These are phyloP conservation scores for Suillus placidus DNA, from an alignment of 768 basidiomycete species.

Conservation along the genomic window DNA sequence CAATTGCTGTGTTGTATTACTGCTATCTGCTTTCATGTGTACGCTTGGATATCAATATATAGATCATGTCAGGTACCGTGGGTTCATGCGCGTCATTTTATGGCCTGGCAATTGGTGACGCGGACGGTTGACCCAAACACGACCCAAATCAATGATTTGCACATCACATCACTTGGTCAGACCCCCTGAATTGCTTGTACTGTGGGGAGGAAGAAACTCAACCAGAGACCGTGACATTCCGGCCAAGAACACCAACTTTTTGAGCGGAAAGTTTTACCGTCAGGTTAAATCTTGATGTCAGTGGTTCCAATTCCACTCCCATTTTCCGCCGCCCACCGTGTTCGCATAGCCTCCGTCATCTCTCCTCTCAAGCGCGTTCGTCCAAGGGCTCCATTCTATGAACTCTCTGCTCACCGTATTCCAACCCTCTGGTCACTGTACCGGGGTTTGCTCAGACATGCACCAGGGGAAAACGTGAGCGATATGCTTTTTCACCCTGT, in stretches of 20 bases:
- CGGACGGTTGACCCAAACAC: neutral
- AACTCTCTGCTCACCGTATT: slow-evolving; percentile 69
- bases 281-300: slow-evolving; percentile 6
- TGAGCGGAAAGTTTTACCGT: neutral
- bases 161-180: neutral
- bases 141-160: neutral
- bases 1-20: neutral
- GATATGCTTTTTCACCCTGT: neutral
- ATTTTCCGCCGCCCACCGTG: slow-evolving; percentile 48
- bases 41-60: neutral
- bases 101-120: neutral
- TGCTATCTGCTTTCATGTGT: neutral
- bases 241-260: neutral
- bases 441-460: slow-evolving; percentile 60
- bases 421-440: slow-evolving; percentile 83
- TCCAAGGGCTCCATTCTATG: slow-evolving; percentile 66
- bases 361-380: slow-evolving; percentile 60
- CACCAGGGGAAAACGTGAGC: slow-evolving; percentile 56
- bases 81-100: neutral
- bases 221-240: neutral
- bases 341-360: slow-evolving; percentile 52
- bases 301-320: slow-evolving; percentile 19
- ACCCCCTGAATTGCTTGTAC: neutral
- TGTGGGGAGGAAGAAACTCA: neutral
- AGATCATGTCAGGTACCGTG: too few relatives aligned